These are phyloP conservation scores for Herpetospermum pedunculosum DNA, from an alignment of 306 rosid species.

Conservation along the genomic window DNA sequence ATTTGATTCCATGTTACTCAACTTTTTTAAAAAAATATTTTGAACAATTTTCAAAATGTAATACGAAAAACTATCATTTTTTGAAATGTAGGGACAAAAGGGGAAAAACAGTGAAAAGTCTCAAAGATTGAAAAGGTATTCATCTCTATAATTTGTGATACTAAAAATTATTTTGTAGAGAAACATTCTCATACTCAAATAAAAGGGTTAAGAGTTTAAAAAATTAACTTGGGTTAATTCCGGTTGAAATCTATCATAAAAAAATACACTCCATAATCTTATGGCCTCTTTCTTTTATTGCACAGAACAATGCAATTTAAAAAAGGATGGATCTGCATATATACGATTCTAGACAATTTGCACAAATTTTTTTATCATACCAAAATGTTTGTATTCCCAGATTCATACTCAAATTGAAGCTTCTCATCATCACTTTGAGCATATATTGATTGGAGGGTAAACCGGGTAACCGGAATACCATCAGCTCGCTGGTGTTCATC, in stretches of 20 bases:
- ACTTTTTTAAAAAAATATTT: neutral
- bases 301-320: neutral
- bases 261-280: neutral
- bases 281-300: neutral
- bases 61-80: neutral
- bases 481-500: constrained; percentile 87
- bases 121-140: neutral
- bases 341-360: neutral
- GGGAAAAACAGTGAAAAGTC: neutral
- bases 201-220: neutral
- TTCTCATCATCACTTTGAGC: constrained; percentile 88
- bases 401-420: constrained; percentile 95
- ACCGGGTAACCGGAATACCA: constrained; percentile 85
- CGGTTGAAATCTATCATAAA: neutral
- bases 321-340: neutral
- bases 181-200: neutral
- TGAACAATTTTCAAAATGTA: neutral
- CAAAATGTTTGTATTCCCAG: constrained; percentile 86
- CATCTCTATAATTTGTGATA: neutral
- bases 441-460: constrained; percentile 82
- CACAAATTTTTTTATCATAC: constrained; percentile 33
- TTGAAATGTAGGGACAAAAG: neutral
- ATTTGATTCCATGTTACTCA: neutral
- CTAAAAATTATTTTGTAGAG: neutral
- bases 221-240: neutral